Percentiles rank a stretch among this genome's conserved stretches.
phyloP scores from a whole-genome alignment of 129 eudicot species.

The Silybum marianum region DNA sequence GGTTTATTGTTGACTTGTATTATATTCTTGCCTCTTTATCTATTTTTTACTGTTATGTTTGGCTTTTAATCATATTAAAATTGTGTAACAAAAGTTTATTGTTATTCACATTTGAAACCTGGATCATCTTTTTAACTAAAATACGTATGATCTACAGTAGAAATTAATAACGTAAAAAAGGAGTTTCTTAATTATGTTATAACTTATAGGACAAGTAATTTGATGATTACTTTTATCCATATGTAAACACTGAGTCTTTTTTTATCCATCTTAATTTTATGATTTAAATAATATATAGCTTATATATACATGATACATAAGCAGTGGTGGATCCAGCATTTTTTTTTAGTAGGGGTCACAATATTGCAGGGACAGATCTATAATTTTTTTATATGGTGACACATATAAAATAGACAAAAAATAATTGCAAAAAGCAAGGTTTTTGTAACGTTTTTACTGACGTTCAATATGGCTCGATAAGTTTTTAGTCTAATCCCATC shows the following conservation, averaged over 20 bases:
- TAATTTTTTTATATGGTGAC: too few species aligned
- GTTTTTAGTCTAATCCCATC: too few species aligned
- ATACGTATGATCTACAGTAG: not conserved
- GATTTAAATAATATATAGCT: not conserved
- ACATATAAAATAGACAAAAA: too few species aligned
- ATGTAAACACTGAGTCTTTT: too few species aligned
- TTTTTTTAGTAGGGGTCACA: too few species aligned
- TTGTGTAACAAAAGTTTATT: not conserved
- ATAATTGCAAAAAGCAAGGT: too few species aligned
- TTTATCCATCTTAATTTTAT: too few species aligned
- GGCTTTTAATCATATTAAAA: not conserved
- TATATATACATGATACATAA: not conserved
- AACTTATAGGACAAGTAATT: not conserved
- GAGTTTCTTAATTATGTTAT: not conserved
- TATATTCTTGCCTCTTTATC: not conserved
- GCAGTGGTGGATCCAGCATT: too few species aligned
- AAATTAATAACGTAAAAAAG: not conserved
- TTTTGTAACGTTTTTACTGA: too few species aligned
- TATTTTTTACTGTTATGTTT: not conserved
- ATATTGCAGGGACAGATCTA: too few species aligned
- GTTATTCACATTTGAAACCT: not conserved
- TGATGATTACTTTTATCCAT: too few species aligned
- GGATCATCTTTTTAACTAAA: not conserved
- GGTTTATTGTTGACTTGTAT: not conserved
- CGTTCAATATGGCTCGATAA: too few species aligned